Conservation (phyloP, 2,329 filamentous ascomycete genomes). For the Dactylellina sp. region DNA sequence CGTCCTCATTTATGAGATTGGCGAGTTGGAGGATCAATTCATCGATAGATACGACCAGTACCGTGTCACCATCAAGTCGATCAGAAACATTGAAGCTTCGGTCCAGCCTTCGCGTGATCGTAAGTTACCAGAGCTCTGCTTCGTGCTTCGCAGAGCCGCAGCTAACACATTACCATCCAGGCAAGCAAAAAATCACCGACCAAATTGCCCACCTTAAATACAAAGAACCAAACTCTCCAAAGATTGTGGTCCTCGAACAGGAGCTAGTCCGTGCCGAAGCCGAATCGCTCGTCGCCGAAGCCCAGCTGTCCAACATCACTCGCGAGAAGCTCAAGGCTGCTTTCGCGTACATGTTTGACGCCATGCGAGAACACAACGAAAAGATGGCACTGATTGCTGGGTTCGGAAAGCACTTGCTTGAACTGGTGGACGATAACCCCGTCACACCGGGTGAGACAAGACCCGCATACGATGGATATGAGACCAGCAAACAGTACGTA, state of each 20-base stretch:
- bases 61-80: slow-evolving; percentile 98
- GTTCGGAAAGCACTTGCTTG: slow-evolving; percentile 97
- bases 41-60: slow-evolving; percentile 99
- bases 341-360: slow-evolving; percentile 98
- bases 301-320: slow-evolving; percentile 98
- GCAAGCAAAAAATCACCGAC: slow-evolving; percentile 99
- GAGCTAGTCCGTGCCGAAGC: slow-evolving; percentile 98
- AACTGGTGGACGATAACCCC: slow-evolving; percentile 94
- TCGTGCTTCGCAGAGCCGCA: slow-evolving; percentile 10
- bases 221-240: slow-evolving; percentile 98
- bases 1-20: slow-evolving; percentile 97
- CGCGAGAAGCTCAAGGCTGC: slow-evolving; percentile 99
- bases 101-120: slow-evolving; percentile 98
- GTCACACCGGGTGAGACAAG: slow-evolving; percentile 97
- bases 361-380: slow-evolving; percentile 95
- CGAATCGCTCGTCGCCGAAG: slow-evolving; percentile 97
- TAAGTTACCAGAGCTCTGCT: slow-evolving; percentile 67
- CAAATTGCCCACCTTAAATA: slow-evolving; percentile 99
- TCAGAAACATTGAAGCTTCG: slow-evolving; percentile 97
- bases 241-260: slow-evolving; percentile 97
- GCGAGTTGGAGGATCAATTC: slow-evolving; percentile 97
- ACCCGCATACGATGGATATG: slow-evolving; percentile 95
- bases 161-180: slow-evolving; percentile 66
- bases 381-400: slow-evolving; percentile 98
- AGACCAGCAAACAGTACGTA: slow-evolving; percentile 85